Evolutionary conservation across 176 grass and related monocot genomes (phyloP), one percentile per base, ranked within the genome.

Genomic region (Oryza meridionalis): DNA sequence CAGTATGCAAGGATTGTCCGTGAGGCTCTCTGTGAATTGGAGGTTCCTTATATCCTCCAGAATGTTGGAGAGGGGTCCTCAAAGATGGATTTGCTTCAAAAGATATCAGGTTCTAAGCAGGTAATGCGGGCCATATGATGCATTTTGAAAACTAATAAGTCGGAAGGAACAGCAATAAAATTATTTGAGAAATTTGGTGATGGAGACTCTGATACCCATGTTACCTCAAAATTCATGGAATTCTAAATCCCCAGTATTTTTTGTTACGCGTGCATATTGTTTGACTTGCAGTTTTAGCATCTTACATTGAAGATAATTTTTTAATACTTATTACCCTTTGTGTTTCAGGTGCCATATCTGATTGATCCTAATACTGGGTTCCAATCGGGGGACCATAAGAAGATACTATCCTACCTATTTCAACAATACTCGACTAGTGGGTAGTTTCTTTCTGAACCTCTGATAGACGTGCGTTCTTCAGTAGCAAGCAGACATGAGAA

Each of bases 11-110:
- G 96, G 77, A 88, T 99, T 49, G 86, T 99, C 24, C 91, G 93
- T 15, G 93, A 96, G 86, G 91, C 91, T 15, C 91, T 99, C 17
- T 99, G 96, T 68, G 96, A 99, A 80, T 72, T 99, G 85, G 96
- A 96, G 76, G 83, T 99, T 80, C 93, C 96, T 82, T 99, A 96
- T 69, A 76, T 96, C 55, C 94, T 99, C 79, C 89, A 90, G 74
- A 96, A 99, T 53, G 91, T 91, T 11, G 89, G 91, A 50, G 83
- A 87, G 19, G 93, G 96, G 22, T 98, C 96, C 26, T 77, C 78
- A 68, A 94, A 92, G 83, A 89, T 61, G 72, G 78, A 92, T 75
- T 85, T 75, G 17, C 93, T 99, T 46, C 17, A 84, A 35, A 81
- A 45, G 40, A 21, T 73, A 65, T 85, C 88, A 21, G 88, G 89